Evolutionary conservation across 306 rosid genomes (phyloP).

Genomic region (Ochetophila trinervis): DNA sequence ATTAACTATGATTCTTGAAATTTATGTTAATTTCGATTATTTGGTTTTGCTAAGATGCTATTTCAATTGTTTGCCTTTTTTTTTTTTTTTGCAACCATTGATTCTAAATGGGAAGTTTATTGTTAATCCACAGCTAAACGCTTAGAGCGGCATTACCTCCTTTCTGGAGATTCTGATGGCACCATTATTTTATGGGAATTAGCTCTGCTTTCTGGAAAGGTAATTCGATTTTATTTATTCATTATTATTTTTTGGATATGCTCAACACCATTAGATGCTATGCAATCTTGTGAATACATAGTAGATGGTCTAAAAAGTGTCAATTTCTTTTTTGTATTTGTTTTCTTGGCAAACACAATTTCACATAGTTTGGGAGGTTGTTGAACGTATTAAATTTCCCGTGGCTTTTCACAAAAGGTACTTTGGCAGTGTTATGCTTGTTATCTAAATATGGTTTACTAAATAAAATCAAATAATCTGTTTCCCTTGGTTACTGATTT

Average conservation of each 20-base stretch:
- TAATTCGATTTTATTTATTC: conserved; percentile 17
- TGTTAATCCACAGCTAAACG: conserved; percentile 51
- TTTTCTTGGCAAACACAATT: background rate
- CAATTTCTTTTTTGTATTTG: background rate
- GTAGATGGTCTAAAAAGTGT: background rate
- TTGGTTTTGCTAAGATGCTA: background rate
- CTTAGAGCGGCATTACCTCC: conserved; percentile 67
- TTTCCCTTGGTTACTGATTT: background rate
- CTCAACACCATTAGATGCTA: background rate
- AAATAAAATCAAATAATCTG: background rate
- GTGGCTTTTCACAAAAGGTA: too few relatives aligned
- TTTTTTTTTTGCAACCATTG: background rate
- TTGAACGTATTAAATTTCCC: too few relatives aligned
- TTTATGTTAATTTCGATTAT: background rate
- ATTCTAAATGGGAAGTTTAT: background rate
- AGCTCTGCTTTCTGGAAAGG: conserved; percentile 64
- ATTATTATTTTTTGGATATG: background rate
- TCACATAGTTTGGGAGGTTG: background rate
- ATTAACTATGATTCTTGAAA: too few relatives aligned
- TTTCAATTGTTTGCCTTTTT: background rate
- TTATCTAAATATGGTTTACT: background rate
- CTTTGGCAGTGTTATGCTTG: background rate
- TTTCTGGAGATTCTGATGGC: conserved; percentile 89
- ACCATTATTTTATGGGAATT: conserved; percentile 73
- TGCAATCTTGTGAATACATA: background rate